Conservation (phyloP, 2,329 filamentous ascomycete genomes). For the Basipetospora chlamydospora region DNA sequence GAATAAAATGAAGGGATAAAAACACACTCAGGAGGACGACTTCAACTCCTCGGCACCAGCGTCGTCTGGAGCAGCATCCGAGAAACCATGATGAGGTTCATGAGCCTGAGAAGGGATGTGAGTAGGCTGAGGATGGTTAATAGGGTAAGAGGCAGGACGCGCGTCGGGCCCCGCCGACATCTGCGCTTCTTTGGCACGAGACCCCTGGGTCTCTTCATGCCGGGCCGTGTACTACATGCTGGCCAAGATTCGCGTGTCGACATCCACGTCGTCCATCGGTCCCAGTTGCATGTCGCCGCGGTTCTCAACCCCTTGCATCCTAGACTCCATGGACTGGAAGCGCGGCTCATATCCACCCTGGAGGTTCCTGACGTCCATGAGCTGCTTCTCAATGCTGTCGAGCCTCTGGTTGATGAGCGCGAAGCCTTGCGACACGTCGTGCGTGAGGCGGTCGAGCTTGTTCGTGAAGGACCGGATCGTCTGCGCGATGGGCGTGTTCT, state of each 20-base stretch:
- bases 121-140: too few species aligned
- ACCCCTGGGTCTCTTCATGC: too few species aligned
- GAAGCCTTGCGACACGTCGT: slow-evolving; percentile 40
- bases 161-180: too few species aligned
- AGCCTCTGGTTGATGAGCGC: slow-evolving; percentile 33
- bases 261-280: slow-evolving; percentile 30
- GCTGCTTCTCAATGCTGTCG: slow-evolving; percentile 38
- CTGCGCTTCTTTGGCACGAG: too few species aligned
- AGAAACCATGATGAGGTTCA: too few species aligned
- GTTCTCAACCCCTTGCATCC: slow-evolving; percentile 25
- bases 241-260: slow-evolving; percentile 27
- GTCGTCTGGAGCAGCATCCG: too few species aligned
- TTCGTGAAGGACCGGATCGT: slow-evolving; percentile 42
- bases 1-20: too few species aligned
- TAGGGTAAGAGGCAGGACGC: too few species aligned
- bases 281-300: slow-evolving; percentile 14
- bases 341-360: slow-evolving; percentile 27
- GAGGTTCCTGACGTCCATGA: slow-evolving; percentile 36
- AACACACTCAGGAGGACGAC: too few species aligned
- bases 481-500: slow-evolving; percentile 42
- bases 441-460: slow-evolving; percentile 43
- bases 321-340: slow-evolving; percentile 27
- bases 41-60: too few species aligned
- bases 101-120: too few species aligned
- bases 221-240: too few species aligned